Evolutionary conservation across 441 rosid species (phyloP).

Genomic region (Hura crepitans): DNA sequence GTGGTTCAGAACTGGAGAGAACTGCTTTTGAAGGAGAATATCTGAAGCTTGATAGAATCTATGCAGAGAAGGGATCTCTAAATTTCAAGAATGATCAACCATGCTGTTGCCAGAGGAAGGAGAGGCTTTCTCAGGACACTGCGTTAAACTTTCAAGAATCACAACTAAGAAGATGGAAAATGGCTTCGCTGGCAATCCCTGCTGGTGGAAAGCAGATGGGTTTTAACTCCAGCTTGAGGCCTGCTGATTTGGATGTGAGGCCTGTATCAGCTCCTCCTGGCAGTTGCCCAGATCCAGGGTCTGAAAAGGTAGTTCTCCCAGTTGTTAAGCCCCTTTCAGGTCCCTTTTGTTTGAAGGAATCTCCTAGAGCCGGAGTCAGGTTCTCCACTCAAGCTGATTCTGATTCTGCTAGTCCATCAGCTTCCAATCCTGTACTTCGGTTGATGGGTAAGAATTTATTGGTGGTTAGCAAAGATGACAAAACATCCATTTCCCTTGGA

Average conservation of each 20-base stretch:
- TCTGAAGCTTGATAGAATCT: conserved; percentile 29
- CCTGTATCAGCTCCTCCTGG: conserved; percentile 36
- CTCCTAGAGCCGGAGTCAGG: conserved; percentile 34
- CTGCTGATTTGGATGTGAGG: conserved; percentile 29
- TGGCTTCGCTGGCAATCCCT: conserved; percentile 40
- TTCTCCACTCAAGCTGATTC: conserved; percentile 30
- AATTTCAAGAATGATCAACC: conserved; percentile 55
- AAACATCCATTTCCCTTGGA: conserved; percentile 34
- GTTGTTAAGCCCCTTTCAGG: conserved; percentile 26
- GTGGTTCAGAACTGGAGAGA: conserved; percentile 39
- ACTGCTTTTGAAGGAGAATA: conserved; percentile 30
- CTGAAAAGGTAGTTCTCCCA: conserved; percentile 34
- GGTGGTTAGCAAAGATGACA: conserved; percentile 76
- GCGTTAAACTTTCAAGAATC: conserved; percentile 49
- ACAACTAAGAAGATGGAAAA: conserved; percentile 49
- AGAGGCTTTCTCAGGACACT: conserved; percentile 44
- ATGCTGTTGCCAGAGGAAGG: conserved; percentile 83
- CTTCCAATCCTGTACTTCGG: conserved; percentile 73
- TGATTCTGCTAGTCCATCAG: conserved; percentile 55
- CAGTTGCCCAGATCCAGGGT: conserved; percentile 29
- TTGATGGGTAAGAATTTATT: conserved; percentile 91
- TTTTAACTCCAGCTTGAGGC: conserved; percentile 24
- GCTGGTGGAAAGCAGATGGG: conserved; percentile 30
- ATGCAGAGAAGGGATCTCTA: conserved; percentile 48
- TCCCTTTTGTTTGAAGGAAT: conserved; percentile 38